These are phyloP conservation scores for Prunus padus DNA, from an alignment of 306 rosid species.

Conservation along the genomic window DNA sequence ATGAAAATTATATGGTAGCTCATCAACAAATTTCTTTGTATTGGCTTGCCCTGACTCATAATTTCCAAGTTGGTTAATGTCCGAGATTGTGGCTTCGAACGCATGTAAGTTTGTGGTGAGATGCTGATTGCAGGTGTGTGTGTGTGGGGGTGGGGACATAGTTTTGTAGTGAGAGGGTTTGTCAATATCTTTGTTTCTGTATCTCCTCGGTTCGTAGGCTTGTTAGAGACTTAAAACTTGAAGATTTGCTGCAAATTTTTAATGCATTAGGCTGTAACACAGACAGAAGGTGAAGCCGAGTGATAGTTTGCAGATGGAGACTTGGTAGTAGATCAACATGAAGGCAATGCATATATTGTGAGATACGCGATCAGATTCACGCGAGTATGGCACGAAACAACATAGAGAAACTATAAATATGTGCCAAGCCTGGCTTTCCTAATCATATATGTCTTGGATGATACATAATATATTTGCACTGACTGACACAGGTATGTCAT, in stretches of 20 bases:
- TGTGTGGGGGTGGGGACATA: neutral
- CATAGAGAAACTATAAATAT: no score
- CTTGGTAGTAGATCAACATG: no score
- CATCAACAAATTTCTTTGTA: conserved; percentile 33
- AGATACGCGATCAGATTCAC: no score
- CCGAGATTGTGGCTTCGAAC: conserved; percentile 6
- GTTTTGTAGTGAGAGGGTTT: neutral
- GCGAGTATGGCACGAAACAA: no score
- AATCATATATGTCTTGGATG: no score
- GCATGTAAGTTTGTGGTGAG: neutral
- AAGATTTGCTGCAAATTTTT: neutral
- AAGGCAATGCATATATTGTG: no score
- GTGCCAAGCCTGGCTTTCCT: no score
- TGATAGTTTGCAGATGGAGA: neutral
- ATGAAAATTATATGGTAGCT: conserved; percentile 23
- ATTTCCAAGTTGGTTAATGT: conserved; percentile 1
- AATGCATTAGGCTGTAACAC: neutral
- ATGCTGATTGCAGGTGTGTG: neutral
- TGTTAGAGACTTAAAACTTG: neutral
- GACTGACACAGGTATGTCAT: no score
- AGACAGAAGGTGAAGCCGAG: neutral
- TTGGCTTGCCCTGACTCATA: conserved; percentile 22
- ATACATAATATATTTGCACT: no score
- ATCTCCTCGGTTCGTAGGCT: neutral
- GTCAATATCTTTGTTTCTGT: no score